These are phyloP conservation scores for Tremellales sp. DNA, from an alignment of 1,284 basidiomycete species.

Conservation along the genomic window DNA sequence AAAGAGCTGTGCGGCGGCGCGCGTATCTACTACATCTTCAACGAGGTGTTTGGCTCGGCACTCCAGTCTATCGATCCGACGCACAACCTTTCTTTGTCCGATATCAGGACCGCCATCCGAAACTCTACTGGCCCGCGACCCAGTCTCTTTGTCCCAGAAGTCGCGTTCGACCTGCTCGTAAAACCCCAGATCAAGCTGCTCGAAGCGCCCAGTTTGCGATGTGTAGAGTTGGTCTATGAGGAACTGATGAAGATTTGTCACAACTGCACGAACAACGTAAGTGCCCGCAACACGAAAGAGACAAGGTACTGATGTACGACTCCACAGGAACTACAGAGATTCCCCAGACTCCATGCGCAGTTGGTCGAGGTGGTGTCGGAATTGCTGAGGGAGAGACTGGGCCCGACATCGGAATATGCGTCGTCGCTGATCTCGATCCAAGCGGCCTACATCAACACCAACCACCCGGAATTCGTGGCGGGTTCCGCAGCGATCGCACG, in stretches of 20 bases:
- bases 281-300: constrained; percentile 28
- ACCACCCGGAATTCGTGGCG: constrained; percentile 49
- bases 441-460: constrained; percentile 97
- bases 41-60: constrained; percentile 94
- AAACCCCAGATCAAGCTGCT: constrained; percentile 98
- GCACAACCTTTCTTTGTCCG: constrained; percentile 83
- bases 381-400: constrained; percentile 86
- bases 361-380: constrained; percentile 97
- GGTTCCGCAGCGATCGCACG: constrained; percentile 49
- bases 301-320: constrained; percentile 2
- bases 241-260: constrained; percentile 99
- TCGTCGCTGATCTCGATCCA: constrained; percentile 96
- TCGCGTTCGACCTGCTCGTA: constrained; percentile 94
- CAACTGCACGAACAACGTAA: constrained; percentile 85
- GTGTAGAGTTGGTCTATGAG: constrained; percentile 97
- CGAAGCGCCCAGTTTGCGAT: constrained; percentile 87
- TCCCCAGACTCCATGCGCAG: constrained; percentile 88
- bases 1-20: constrained; percentile 98
- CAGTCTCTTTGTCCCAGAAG: constrained; percentile 93
- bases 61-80: constrained; percentile 87
- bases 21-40: constrained; percentile 99
- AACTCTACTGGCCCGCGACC: constrained; percentile 97
- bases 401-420: constrained; percentile 94
- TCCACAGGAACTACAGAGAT: constrained; percentile 86
- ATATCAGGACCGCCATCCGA: constrained; percentile 96